These are phyloP conservation scores for Chaetomiaceae sp. DNA, from an alignment of 2,329 filamentous ascomycete genomes.

Conservation along the genomic window DNA sequence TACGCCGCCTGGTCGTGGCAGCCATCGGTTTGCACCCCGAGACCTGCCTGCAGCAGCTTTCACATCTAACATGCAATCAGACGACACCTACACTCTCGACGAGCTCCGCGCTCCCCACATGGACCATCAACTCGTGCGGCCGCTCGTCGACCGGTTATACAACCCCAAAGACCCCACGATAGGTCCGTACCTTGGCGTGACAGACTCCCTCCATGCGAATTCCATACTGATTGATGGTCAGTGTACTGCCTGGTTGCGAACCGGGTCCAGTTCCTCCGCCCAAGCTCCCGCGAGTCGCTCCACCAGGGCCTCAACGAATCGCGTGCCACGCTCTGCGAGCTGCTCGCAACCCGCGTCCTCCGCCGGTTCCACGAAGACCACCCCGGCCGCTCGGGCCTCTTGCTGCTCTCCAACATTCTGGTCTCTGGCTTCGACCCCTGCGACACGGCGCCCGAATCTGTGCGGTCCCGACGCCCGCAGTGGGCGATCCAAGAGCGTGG, in stretches of 20 bases:
- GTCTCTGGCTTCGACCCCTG: constrained; percentile 69
- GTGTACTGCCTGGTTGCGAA: constrained; percentile 71
- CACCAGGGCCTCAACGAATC: constrained; percentile 67
- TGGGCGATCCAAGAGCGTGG: constrained; percentile 37
- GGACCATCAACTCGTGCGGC: constrained; percentile 61
- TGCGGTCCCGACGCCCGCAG: constrained; percentile 41
- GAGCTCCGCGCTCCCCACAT: constrained; percentile 63
- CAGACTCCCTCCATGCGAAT: background rate
- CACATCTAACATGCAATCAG: constrained; percentile 20
- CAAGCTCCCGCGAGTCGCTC: constrained; percentile 56
- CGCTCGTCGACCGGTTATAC: constrained; percentile 64
- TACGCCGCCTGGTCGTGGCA: constrained; percentile 26
- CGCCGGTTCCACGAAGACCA: constrained; percentile 65
- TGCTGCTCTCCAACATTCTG: constrained; percentile 62
- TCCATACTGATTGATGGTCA: constrained; percentile 24
- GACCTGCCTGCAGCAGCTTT: no score
- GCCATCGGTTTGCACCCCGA: constrained; percentile 22
- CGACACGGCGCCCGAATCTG: constrained; percentile 59
- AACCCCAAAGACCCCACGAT: constrained; percentile 60
- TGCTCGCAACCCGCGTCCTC: constrained; percentile 62
- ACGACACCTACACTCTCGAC: constrained; percentile 47
- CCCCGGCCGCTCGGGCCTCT: constrained; percentile 55
- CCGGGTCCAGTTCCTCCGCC: constrained; percentile 62
- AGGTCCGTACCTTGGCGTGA: constrained; percentile 34
- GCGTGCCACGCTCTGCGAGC: constrained; percentile 62